These are phyloP conservation scores for Takakia lepidozioides DNA, from an alignment of 225 moss, liverwort and hornwort species.

Conservation along the genomic window DNA sequence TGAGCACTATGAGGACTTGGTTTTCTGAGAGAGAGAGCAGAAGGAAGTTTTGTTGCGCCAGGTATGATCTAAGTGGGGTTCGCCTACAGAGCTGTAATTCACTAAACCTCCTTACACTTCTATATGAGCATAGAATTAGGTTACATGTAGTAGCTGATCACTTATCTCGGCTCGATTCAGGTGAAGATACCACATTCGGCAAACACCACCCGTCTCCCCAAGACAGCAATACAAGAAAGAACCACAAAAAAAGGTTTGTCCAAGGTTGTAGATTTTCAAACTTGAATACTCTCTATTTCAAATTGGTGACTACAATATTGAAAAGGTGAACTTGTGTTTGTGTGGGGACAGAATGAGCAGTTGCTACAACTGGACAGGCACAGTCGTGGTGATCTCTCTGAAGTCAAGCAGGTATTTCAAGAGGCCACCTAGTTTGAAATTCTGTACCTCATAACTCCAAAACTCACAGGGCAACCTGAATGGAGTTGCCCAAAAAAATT, in stretches of 20 bases:
- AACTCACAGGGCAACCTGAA: too few relatives aligned
- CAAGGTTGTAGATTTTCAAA: too few relatives aligned
- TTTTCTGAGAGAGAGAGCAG: constrained; percentile 32
- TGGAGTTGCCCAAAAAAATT: background rate
- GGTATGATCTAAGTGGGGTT: constrained; percentile 28
- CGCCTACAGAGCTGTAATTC: too few relatives aligned
- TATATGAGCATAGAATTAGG: too few relatives aligned
- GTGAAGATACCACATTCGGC: too few relatives aligned
- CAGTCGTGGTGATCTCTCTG: constrained; percentile 25
- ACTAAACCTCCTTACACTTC: too few relatives aligned
- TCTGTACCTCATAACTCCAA: background rate
- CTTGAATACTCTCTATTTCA: background rate
- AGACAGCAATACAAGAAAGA: too few relatives aligned
- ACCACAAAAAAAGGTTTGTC: too few relatives aligned
- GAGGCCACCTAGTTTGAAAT: too few relatives aligned
- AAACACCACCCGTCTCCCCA: too few relatives aligned
- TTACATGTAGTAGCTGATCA: too few relatives aligned
- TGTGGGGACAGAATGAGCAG: constrained; percentile 29
- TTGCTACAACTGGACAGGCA: constrained; percentile 32
- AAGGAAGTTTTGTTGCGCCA: constrained; percentile 30
- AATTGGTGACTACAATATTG: background rate
- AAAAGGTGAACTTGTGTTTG: background rate
- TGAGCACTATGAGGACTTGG: constrained; percentile 50
- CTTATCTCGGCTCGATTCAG: too few relatives aligned
- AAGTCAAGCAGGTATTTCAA: constrained; percentile 29